These are phyloP conservation scores for Colletotrichum chrysophilum DNA, from an alignment of 2,329 filamentous ascomycete species.

Conservation along the genomic window DNA sequence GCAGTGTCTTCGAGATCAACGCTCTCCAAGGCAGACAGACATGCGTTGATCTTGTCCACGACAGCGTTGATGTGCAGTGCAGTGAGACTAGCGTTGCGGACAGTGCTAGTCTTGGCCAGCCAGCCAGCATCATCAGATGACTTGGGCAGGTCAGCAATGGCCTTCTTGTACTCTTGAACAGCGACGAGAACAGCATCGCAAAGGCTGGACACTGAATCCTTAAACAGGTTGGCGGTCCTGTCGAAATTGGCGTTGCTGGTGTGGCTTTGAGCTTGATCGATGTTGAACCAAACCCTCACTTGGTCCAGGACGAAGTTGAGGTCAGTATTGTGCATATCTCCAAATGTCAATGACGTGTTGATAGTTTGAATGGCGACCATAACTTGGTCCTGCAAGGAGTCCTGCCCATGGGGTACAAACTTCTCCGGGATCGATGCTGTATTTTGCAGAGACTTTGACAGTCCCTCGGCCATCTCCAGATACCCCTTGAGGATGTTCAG, in stretches of 20 bases:
- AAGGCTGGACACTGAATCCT: slow-evolving; percentile 64
- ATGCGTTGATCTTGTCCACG: slow-evolving; percentile 7
- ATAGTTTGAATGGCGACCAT: neutral
- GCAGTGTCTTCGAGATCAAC: slow-evolving; percentile 46
- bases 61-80: slow-evolving; percentile 15
- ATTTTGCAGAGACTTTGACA: slow-evolving; percentile 45
- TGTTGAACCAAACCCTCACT: slow-evolving; percentile 63
- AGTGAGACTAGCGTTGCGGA: slow-evolving; percentile 5
- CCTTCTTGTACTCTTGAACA: slow-evolving; percentile 73
- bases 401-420: slow-evolving; percentile 54
- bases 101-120: slow-evolving; percentile 30
- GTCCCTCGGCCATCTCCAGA: slow-evolving; percentile 50
- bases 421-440: slow-evolving; percentile 56
- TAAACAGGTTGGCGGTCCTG: slow-evolving; percentile 48
- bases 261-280: neutral
- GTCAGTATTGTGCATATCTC: slow-evolving; percentile 44
- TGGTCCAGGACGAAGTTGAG: slow-evolving; percentile 71
- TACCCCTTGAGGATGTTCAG: slow-evolving; percentile 51
- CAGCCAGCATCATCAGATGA: slow-evolving; percentile 66
- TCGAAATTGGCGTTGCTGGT: neutral
- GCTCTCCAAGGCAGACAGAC: slow-evolving; percentile 25
- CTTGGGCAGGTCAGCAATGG: slow-evolving; percentile 56
- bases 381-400: slow-evolving; percentile 29
- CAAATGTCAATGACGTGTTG: neutral
- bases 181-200: slow-evolving; percentile 80